These are phyloP conservation scores for Arthromyces matolae DNA, from an alignment of 768 basidiomycete species.

Conservation along the genomic window DNA sequence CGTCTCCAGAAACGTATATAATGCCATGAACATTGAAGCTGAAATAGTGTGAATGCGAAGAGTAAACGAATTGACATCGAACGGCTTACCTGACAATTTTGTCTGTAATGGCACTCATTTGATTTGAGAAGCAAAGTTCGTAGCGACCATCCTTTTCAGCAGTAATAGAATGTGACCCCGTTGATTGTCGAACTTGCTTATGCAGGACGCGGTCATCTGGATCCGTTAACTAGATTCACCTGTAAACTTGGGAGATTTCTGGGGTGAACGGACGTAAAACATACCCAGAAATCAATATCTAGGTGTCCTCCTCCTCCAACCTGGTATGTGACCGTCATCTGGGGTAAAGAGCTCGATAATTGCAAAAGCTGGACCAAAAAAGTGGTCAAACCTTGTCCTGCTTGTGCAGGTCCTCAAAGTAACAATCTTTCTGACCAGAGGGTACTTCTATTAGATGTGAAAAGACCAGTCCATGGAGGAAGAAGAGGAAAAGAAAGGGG, in stretches of 20 bases:
- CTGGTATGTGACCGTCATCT: constrained; percentile 99
- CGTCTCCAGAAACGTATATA: constrained; percentile 89
- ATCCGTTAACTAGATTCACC: constrained; percentile 63
- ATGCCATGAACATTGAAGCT: constrained; percentile 99
- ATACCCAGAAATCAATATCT: constrained; percentile 96
- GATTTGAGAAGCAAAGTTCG: constrained; percentile 98
- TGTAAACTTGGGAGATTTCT: constrained; percentile 9
- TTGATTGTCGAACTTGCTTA: constrained; percentile 83
- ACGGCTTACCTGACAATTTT: constrained; percentile 82
- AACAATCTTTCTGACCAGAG: constrained; percentile 87
- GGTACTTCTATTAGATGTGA: constrained; percentile 73
- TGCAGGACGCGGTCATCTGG: constrained; percentile 64
- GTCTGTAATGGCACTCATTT: constrained; percentile 95
- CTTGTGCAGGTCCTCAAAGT: constrained; percentile 90
- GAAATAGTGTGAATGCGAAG: no score
- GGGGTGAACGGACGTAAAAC: constrained; percentile 8
- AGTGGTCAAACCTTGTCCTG: constrained; percentile 71
- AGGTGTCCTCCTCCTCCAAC: constrained; percentile 95
- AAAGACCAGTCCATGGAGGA: constrained; percentile 38
- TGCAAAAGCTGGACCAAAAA: background rate
- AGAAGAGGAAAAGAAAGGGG: constrained; percentile 39
- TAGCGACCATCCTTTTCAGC: constrained; percentile 85
- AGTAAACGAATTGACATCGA: no score
- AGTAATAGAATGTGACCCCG: constrained; percentile 84
- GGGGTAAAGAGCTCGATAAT: background rate